Percentiles rank a stretch among this genome's conserved stretches.
Evolutionary conservation across 1,284 basidiomycete species (phyloP).

Genomic region (Ganoderma sp.): DNA sequence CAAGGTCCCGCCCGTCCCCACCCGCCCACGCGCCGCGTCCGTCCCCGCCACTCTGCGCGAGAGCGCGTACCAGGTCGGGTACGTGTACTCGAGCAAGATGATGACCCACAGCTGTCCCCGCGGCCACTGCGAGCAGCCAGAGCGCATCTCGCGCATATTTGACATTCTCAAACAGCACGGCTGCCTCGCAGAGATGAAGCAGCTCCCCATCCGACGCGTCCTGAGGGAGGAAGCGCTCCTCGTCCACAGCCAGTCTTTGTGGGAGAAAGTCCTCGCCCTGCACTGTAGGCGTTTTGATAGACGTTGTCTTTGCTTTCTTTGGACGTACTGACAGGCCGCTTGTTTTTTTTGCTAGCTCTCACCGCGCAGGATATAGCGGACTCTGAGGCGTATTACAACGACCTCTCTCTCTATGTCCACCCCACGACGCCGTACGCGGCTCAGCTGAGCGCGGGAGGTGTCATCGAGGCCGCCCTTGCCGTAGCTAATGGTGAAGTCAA

Average conservation of each 20-base stretch:
- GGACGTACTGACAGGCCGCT: not conserved
- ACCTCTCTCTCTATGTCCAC: constrained; percentile 92
- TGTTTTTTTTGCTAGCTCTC: constrained; percentile 56
- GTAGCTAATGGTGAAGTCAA: constrained; percentile 84
- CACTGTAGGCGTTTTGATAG: constrained; percentile 53
- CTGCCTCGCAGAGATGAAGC: constrained; percentile 78
- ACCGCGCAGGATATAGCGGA: constrained; percentile 74
- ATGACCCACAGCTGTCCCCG: constrained; percentile 75
- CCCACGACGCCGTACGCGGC: constrained; percentile 86
- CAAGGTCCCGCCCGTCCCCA: constrained; percentile 1
- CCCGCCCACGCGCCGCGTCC: constrained; percentile 29
- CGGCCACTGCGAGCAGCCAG: constrained; percentile 88
- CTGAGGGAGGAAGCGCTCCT: constrained; percentile 81
- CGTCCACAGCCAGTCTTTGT: constrained; percentile 89
- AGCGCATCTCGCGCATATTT: constrained; percentile 85
- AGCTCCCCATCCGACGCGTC: constrained; percentile 78
- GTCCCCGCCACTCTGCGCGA: constrained; percentile 28
- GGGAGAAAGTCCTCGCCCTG: constrained; percentile 87
- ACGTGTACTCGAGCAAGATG: constrained; percentile 90
- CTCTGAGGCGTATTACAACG: constrained; percentile 83
- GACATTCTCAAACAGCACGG: constrained; percentile 64
- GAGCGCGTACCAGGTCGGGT: constrained; percentile 60
- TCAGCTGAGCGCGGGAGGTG: constrained; percentile 90
- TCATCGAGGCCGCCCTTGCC: constrained; percentile 88
- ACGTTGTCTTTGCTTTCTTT: not conserved